A percentile compares a stretch with the other conserved stretches of the same genome.
phyloP scores from a whole-genome alignment of 176 grass and related monocot genomes.

The Dactylis glomerata region DNA sequence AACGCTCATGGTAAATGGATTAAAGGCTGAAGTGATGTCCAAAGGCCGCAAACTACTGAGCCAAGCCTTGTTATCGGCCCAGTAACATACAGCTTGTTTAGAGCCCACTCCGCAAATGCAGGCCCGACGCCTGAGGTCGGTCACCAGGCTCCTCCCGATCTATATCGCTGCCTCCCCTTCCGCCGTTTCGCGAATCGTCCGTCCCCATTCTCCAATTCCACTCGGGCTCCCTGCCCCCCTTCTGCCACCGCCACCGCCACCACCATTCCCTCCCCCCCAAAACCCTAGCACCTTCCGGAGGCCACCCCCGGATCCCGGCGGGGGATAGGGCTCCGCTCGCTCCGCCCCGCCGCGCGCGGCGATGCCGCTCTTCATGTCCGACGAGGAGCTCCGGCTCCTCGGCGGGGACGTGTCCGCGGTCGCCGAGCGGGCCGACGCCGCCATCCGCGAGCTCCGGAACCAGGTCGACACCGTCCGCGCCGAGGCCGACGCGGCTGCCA shows the following conservation, averaged over 20 bases:
- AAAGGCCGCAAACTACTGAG: background rate
- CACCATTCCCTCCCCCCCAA: constrained; percentile 3
- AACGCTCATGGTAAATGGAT: too few relatives aligned
- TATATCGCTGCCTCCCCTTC: constrained; percentile 11
- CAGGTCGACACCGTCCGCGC: constrained; percentile 83
- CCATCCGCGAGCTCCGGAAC: constrained; percentile 73
- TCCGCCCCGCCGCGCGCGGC: background rate
- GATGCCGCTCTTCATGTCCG: constrained; percentile 94
- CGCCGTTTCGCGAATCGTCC: constrained; percentile 12
- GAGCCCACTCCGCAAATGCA: background rate
- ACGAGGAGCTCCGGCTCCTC: constrained; percentile 85
- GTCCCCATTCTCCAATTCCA: background rate
- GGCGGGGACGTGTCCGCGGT: constrained; percentile 62
- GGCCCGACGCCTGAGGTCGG: background rate
- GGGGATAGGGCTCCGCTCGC: background rate
- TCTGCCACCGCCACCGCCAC: background rate
- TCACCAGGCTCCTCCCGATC: background rate
- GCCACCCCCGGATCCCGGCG: background rate
- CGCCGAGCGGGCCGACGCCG: constrained; percentile 79
- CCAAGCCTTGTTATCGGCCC: background rate
- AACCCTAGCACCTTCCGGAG: constrained; percentile 57
- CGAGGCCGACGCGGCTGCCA: constrained; percentile 73
- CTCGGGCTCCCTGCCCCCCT: constrained; percentile 17
- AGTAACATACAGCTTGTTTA: background rate
- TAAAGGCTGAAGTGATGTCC: too few relatives aligned